These are phyloP conservation scores for Darksidea phi DNA, from an alignment of 495 filamentous ascomycete genomes.

Conservation along the genomic window DNA sequence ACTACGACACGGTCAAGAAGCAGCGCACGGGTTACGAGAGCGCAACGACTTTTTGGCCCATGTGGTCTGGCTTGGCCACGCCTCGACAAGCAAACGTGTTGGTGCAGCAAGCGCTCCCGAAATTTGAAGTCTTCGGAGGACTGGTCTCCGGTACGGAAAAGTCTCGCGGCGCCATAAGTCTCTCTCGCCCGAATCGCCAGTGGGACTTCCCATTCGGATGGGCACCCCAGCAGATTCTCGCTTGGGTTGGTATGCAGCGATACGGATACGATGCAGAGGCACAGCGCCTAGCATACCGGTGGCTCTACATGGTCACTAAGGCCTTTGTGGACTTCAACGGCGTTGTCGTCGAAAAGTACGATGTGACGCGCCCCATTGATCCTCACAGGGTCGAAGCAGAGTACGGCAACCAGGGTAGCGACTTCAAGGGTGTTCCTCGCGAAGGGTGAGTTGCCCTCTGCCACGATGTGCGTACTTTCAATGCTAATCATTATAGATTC, in stretches of 20 bases:
- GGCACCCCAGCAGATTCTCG: conserved; percentile 98
- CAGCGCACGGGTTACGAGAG: conserved; percentile 77
- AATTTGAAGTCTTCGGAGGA: conserved; percentile 82
- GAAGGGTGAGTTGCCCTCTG: conserved; percentile 70
- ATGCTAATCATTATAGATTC: conserved; percentile 62
- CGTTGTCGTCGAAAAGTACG: conserved; percentile 97
- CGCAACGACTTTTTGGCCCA: conserved; percentile 91
- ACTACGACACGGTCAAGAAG: conserved; percentile 84
- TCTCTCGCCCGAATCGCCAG: conserved; percentile 87
- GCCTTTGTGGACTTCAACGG: conserved; percentile 97
- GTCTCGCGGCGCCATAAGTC: conserved; percentile 72
- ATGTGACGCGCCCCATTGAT: conserved; percentile 84
- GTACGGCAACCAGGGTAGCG: conserved; percentile 92
- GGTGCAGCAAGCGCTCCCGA: conserved; percentile 73
- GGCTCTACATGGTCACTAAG: conserved; percentile 96
- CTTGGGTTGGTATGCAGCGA: conserved; percentile 85
- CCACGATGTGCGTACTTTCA: background rate
- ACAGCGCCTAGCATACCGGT: conserved; percentile 85
- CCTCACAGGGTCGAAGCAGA: conserved; percentile 93
- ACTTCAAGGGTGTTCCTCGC: conserved; percentile 89
- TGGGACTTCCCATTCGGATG: conserved; percentile 99
- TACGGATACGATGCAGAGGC: conserved; percentile 90
- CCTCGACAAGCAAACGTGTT: conserved; percentile 76
- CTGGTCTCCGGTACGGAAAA: conserved; percentile 85
- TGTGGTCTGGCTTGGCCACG: conserved; percentile 86